Conservation (phyloP, 2,329 filamentous ascomycete genomes). For the Diaporthe sp. region DNA sequence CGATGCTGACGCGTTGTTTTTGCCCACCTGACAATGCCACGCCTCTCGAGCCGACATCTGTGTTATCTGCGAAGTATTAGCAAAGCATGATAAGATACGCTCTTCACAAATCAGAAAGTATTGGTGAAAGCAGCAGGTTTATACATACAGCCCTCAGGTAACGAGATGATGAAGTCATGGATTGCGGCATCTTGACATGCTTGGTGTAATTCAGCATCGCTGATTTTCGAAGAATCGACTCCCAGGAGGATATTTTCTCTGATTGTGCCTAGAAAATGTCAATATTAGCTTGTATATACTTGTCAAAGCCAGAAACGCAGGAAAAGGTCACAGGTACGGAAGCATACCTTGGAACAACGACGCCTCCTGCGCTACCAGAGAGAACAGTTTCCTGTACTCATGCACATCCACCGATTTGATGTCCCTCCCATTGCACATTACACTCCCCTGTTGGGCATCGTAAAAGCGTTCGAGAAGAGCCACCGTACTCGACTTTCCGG, state of each 20-base stretch:
- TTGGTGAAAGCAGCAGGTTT: background rate
- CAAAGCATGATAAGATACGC: background rate
- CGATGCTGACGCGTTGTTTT: constrained; percentile 66
- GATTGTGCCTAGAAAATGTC: constrained; percentile 58
- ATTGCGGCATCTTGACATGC: constrained; percentile 73
- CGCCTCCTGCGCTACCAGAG: constrained; percentile 80
- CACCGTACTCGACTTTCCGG: constrained; percentile 79
- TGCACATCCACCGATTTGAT: constrained; percentile 68
- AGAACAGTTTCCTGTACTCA: constrained; percentile 72
- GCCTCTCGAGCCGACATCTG: constrained; percentile 73
- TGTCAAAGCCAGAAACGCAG: background rate
- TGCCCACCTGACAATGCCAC: constrained; percentile 69
- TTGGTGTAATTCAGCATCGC: constrained; percentile 62
- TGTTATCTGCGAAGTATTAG: constrained; percentile 60
- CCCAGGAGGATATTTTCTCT: constrained; percentile 77
- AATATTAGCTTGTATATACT: background rate
- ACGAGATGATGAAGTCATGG: constrained; percentile 75
- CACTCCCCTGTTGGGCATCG: constrained; percentile 69
- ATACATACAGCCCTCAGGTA: constrained; percentile 64
- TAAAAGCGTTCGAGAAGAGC: constrained; percentile 77
- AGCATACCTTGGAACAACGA: constrained; percentile 72
- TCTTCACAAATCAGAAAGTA: background rate
- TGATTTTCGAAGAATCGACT: constrained; percentile 62
- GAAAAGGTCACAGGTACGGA: background rate
- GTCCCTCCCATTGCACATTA: constrained; percentile 72